Evolutionary conservation across 169 alveolate genomes (phyloP).

Genomic region (Plasmodium cynomolgi): DNA sequence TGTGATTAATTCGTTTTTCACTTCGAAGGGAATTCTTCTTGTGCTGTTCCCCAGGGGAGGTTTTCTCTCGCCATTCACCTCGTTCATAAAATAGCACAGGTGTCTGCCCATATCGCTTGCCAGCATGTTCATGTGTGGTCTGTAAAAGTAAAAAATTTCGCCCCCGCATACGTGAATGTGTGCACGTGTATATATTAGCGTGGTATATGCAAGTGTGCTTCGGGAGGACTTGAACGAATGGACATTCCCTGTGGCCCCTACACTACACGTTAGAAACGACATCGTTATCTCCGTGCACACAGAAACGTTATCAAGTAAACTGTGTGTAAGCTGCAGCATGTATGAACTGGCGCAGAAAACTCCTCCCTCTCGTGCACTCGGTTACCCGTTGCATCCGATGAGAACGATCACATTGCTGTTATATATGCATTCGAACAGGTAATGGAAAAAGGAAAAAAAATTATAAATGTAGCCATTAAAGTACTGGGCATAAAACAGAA

Average conservation of each 20-base stretch:
- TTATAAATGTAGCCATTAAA: conserved; percentile 30
- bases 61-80: conserved; percentile 10
- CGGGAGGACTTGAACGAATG: not conserved
- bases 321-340: not conserved
- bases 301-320: not conserved
- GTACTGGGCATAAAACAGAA: conserved; percentile 22
- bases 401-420: conserved; percentile 37
- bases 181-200: not conserved
- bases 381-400: conserved; percentile 60
- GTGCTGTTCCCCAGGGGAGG: not conserved
- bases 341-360: not conserved
- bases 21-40: conserved; percentile 32
- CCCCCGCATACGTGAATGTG: not conserved
- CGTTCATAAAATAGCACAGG: conserved; percentile 60
- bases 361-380: not conserved
- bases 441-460: conserved; percentile 33
- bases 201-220: not conserved
- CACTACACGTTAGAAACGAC: not conserved
- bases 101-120: conserved; percentile 59
- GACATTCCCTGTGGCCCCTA: not conserved
- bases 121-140: conserved; percentile 36
- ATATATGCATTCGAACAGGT: conserved; percentile 38
- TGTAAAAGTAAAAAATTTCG: not conserved
- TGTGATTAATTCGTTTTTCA: conserved; percentile 39
- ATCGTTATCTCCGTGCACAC: not conserved